These are phyloP conservation scores for Lactarius quietus DNA, from an alignment of 768 basidiomycete species.

Conservation along the genomic window DNA sequence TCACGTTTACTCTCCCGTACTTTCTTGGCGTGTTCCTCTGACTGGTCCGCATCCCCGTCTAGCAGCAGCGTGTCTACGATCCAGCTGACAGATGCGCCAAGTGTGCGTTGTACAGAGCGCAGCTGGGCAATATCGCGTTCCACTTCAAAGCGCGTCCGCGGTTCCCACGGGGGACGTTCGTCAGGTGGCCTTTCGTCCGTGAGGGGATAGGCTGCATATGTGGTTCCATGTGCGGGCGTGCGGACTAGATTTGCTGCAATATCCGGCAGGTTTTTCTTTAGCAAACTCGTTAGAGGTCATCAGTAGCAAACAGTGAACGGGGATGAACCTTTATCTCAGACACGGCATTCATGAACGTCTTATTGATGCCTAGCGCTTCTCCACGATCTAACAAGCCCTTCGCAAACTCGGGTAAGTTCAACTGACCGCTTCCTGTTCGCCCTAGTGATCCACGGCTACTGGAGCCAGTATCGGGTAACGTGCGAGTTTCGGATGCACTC, in stretches of 20 bases:
- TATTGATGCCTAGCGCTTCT: slow-evolving; percentile 81
- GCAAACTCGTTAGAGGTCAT: slow-evolving; percentile 19
- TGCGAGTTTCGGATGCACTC: slow-evolving; percentile 25
- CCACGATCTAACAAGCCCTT: slow-evolving; percentile 70
- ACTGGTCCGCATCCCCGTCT: slow-evolving; percentile 44
- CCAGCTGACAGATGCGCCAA: slow-evolving; percentile 71
- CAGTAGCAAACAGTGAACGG: neutral
- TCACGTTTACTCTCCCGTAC: slow-evolving; percentile 49
- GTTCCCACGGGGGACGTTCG: slow-evolving; percentile 69
- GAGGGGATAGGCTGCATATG: slow-evolving; percentile 56
- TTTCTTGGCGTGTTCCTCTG: slow-evolving; percentile 39
- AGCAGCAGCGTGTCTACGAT: slow-evolving; percentile 67
- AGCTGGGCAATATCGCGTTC: slow-evolving; percentile 58
- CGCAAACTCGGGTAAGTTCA: slow-evolving; percentile 69
- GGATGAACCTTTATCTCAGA: slow-evolving; percentile 65
- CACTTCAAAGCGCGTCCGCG: slow-evolving; percentile 63
- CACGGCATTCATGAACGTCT: slow-evolving; percentile 75
- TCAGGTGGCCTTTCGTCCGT: slow-evolving; percentile 52
- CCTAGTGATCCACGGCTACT: slow-evolving; percentile 23
- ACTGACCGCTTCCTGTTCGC: slow-evolving; percentile 33
- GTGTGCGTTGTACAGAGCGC: slow-evolving; percentile 52
- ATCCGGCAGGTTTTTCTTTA: slow-evolving; percentile 69
- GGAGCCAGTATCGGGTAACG: slow-evolving; percentile 7
- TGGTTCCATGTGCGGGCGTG: slow-evolving; percentile 40
- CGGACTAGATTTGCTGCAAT: slow-evolving; percentile 65